These are phyloP conservation scores for Penicillium arizonense DNA, from an alignment of 495 filamentous ascomycete genomes.

Conservation along the genomic window DNA sequence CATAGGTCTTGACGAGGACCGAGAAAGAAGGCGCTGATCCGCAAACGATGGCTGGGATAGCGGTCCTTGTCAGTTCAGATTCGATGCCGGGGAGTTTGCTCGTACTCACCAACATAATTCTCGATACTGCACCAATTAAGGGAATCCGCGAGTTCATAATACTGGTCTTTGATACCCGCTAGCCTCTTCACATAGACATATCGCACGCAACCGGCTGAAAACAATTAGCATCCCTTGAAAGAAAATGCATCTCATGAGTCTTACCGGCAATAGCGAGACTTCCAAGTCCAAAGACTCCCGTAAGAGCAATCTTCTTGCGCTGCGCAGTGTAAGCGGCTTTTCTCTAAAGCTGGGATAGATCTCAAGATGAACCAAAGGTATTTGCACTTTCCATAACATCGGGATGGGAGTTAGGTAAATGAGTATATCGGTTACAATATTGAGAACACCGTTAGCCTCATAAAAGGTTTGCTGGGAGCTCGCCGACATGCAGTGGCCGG, in stretches of 20 bases:
- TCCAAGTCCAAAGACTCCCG: too few species aligned
- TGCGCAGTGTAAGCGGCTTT: too few species aligned
- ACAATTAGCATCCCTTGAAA: too few species aligned
- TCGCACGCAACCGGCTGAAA: conserved; percentile 8
- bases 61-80: neutral
- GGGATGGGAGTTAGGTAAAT: conserved; percentile 39
- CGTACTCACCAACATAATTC: conserved; percentile 11
- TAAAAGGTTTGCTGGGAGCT: conserved; percentile 11
- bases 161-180: conserved; percentile 5
- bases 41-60: neutral
- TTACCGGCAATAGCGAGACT: too few species aligned
- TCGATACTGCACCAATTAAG: conserved; percentile 19
- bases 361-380: conserved; percentile 13
- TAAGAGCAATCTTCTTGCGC: too few species aligned
- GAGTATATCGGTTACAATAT: conserved; percentile 38
- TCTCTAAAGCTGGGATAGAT: too few species aligned
- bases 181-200: conserved; percentile 7
- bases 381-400: conserved; percentile 32
- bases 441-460: conserved; percentile 15
- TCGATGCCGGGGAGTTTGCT: too few species aligned
- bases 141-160: conserved; percentile 13
- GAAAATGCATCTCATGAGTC: too few species aligned
- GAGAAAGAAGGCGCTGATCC: neutral
- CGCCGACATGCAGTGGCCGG: too few species aligned
- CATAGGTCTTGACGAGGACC: neutral